Conservation (phyloP, 768 basidiomycete genomes). For the Suillus decipiens region DNA sequence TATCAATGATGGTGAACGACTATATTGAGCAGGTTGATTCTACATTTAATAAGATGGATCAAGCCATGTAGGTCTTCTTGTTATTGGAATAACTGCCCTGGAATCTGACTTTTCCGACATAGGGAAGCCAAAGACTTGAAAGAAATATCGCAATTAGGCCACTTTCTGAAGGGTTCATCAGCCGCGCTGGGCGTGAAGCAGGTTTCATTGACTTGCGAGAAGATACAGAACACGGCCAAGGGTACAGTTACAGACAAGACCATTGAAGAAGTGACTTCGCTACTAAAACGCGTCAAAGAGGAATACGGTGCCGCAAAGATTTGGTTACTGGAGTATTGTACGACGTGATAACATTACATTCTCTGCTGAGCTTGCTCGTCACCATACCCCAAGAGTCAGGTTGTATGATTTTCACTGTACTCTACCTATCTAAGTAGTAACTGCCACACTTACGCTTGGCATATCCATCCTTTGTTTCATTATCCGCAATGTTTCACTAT, state of each 20-base stretch:
- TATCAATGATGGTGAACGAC: constrained; percentile 70
- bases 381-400: constrained; percentile 7
- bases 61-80: constrained; percentile 63
- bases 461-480: constrained; percentile 13
- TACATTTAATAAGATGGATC: constrained; percentile 81
- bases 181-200: constrained; percentile 85
- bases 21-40: constrained; percentile 79
- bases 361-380: background rate
- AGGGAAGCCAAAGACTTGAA: constrained; percentile 62
- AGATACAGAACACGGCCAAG: constrained; percentile 87
- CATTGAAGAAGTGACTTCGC: constrained; percentile 52
- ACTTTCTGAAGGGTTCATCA: constrained; percentile 97
- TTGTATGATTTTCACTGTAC: constrained; percentile 9
- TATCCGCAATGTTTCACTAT: constrained; percentile 22
- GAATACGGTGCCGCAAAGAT: constrained; percentile 71
- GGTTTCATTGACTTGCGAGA: constrained; percentile 85
- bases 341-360: background rate
- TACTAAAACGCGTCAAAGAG: constrained; percentile 59
- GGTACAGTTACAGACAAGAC: constrained; percentile 46
- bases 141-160: constrained; percentile 74
- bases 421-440: constrained; percentile 10
- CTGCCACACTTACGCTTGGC: constrained; percentile 8
- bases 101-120: constrained; percentile 18
- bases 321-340: constrained; percentile 54
- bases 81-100: constrained; percentile 11